Evolutionary conservation across 257 asterid species (phyloP).

Genomic region (Salvia hispanica): DNA sequence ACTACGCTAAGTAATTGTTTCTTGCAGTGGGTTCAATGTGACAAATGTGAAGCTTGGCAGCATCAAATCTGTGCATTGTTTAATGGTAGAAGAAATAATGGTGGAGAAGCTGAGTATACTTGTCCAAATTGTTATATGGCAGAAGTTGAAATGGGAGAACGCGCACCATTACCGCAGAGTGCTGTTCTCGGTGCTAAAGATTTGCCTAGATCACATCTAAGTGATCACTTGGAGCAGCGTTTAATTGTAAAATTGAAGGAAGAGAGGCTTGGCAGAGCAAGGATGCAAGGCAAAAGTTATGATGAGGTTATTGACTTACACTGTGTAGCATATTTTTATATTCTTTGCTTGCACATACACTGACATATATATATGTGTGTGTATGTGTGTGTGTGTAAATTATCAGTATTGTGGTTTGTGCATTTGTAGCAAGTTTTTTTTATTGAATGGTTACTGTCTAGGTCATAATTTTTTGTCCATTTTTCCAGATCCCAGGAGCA

Average conservation of each 20-base stretch:
- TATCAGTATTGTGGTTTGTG: background rate
- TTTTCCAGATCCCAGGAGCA: slow-evolving; percentile 84
- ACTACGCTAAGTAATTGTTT: slow-evolving; percentile 35
- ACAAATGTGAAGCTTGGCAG: slow-evolving; percentile 99
- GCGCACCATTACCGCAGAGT: slow-evolving; percentile 81
- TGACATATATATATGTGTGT: background rate
- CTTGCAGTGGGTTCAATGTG: slow-evolving; percentile 99
- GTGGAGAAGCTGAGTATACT: slow-evolving; percentile 98
- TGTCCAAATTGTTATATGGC: slow-evolving; percentile 91
- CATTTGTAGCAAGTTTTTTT: slow-evolving; percentile 15
- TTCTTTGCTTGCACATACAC: background rate
- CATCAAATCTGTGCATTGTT: slow-evolving; percentile 98
- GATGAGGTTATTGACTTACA: slow-evolving; percentile 70
- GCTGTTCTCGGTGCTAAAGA: slow-evolving; percentile 99
- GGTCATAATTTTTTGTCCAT: slow-evolving; percentile 21
- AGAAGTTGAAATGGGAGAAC: slow-evolving; percentile 96
- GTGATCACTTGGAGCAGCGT: slow-evolving; percentile 92
- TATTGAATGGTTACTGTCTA: background rate
- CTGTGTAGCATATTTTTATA: slow-evolving; percentile 18
- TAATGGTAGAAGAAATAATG: slow-evolving; percentile 96
- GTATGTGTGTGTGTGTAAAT: too few species aligned
- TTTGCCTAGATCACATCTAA: slow-evolving; percentile 86
- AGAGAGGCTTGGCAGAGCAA: slow-evolving; percentile 89
- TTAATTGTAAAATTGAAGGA: slow-evolving; percentile 67
- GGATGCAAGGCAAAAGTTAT: slow-evolving; percentile 66